Base-by-base conservation (phyloP, 2,329 filamentous ascomycete species). In the Penicillium decumbens region DNA sequence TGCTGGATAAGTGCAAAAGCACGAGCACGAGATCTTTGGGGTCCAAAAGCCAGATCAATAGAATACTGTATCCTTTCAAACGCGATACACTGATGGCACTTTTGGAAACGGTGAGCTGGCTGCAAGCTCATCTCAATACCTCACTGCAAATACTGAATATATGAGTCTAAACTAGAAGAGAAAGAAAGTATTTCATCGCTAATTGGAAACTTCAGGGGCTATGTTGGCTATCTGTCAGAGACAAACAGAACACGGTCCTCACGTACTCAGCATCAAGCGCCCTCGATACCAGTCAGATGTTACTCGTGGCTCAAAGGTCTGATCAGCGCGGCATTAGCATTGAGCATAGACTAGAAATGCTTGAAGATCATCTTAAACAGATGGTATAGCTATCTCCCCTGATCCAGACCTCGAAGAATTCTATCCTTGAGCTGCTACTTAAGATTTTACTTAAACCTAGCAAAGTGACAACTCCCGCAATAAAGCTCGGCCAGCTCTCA, bases 91-190 rank as follows among this genome's bases (percentile, higher is more conserved):
- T 55, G 9, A 43, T 49, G 18, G 25, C 43, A n/a, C 30, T 55
- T 39, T 15, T 42, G 33, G 45, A 51, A 25, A 49, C 39, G 5
- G 24, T 47, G 40, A 45, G 37, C 20, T 46, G 45, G 33, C 28
- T 55, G 43, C 52, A 55, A 32, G 45, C 40, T 27, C 30, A 51
- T 38, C 46, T 55, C 27, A 47, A 51, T 35, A 49, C 49, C 20
- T 47, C 49, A 30, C 40, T 55, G 12, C 52, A 55, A 41, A 30
- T 51, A 35, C 30, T 55, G 49, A 47, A 41, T 30, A 49, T 46
- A 49, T 54, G n/a, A 49, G 47, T 49, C 9, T 4, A 35, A 9
- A 41, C 9, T 24, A 35, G 13, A 40, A 45, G 35, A 43, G 15
- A 40, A 42, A 42, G n/a, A 24, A 42, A 32, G 28, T 15, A 32